A percentile compares a stretch with the other conserved stretches of the same genome.
phyloP scores from a whole-genome alignment of 169 alveolate species.

The Plasmodium knowlesi region DNA sequence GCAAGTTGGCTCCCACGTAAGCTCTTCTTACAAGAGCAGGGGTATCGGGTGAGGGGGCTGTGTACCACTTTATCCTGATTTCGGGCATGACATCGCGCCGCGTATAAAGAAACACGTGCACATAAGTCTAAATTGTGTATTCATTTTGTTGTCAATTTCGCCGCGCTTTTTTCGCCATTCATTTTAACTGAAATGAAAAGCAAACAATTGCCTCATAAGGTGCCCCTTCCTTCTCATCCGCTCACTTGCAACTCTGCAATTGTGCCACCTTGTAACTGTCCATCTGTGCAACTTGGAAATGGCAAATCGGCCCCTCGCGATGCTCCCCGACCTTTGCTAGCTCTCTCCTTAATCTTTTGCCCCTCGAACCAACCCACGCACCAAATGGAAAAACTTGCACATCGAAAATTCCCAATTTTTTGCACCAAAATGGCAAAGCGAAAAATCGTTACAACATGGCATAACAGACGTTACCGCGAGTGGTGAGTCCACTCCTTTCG shows the following conservation, averaged over 20 bases:
- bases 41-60: background rate
- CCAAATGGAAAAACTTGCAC: background rate
- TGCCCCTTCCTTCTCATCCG: background rate
- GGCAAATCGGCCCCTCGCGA: background rate
- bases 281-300: background rate
- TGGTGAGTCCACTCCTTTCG: background rate
- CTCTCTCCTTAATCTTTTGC: background rate
- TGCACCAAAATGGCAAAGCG: background rate
- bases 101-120: background rate
- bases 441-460: background rate
- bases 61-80: background rate
- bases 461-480: background rate
- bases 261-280: background rate
- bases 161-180: background rate
- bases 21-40: background rate
- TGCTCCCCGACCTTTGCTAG: background rate
- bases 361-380: background rate
- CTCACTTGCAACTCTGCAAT: no score
- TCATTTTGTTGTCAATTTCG: background rate
- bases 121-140: background rate
- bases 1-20: background rate
- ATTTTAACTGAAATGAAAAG: background rate
- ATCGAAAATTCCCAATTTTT: background rate
- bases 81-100: background rate
- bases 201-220: background rate